Evolutionary conservation across 768 basidiomycete species (phyloP), one percentile per base, ranked within the genome.

Genomic region (Fomitopsis serialis): DNA sequence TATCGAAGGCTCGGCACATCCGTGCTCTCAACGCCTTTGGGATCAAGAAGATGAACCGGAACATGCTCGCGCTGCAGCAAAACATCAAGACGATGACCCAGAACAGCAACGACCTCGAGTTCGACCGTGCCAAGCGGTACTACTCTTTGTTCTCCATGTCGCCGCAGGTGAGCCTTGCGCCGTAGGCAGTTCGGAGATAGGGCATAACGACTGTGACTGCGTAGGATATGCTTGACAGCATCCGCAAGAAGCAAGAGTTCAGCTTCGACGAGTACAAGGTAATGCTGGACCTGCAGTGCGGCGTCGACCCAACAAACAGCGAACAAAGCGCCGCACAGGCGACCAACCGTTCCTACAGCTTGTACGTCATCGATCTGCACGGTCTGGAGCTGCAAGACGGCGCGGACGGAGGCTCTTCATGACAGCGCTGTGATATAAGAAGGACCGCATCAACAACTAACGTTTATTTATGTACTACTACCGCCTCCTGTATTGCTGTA

Each of bases 231-330:
- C 74, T 98, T 46, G 84, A 89, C 25, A 70, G 76, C 11, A 81
- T 92, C 50, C 82, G 85, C 24, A 59, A 73, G 45, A 75, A 77
- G 57, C 81, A 80, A 56, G 69, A 69, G 36, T 98, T 92, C 72
- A 81, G 78, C 3, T 96, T 97, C 59, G 94, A 96, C 59, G 91
- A 98, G 64, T 98, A 96, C 69, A 89, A 93, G 66, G 79, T 81
- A 8, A 93, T 98, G 77, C 77, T 98, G 45, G 87, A 84, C 61
- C 77, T 98, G 35, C 92, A 92, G 61, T 96, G 93, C 64, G 90
- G 89, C 15, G 82, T 93, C 34, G 83, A 91, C 63, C 82, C 78
- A 54, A 72, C 68, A n/a, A 70, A 73, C 12, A 77, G 75, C 19
- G 80, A 82, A 34, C 71, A 72, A 21, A 79, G 72, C 19, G 73